Conservation (phyloP, 345 rosid species). For the Clarkia xantiana region DNA sequence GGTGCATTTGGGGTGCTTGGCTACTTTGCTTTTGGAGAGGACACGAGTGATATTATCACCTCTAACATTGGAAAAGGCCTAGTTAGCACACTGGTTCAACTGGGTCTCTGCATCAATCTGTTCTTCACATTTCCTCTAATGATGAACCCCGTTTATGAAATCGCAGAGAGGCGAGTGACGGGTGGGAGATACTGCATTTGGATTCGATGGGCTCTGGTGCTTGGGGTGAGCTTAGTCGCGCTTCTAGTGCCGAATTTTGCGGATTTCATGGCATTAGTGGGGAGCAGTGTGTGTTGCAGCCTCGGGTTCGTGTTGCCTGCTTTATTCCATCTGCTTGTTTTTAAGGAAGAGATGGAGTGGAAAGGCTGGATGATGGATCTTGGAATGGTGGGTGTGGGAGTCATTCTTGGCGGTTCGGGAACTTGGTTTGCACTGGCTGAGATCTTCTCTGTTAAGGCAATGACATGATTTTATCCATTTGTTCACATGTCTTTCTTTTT, state of each 20-base stretch:
- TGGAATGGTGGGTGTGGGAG: conserved; percentile 39
- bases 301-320: conserved; percentile 75
- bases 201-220: conserved; percentile 65
- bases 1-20: conserved; percentile 58
- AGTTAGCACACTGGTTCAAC: conserved; percentile 46
- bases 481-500: too few species aligned
- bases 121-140: conserved; percentile 86
- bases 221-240: conserved; percentile 47
- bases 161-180: conserved; percentile 55
- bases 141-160: conserved; percentile 91
- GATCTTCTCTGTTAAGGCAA: conserved; percentile 26
- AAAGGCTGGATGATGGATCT: conserved; percentile 36
- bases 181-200: conserved; percentile 56
- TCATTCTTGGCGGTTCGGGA: conserved; percentile 51
- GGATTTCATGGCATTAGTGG: conserved; percentile 76
- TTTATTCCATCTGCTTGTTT: conserved; percentile 63
- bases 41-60: conserved; percentile 67
- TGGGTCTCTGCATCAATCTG: conserved; percentile 72
- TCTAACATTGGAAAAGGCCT: conserved; percentile 51
- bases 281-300: conserved; percentile 75
- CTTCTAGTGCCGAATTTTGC: conserved; percentile 71
- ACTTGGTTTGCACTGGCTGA: conserved; percentile 61
- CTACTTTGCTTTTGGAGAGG: conserved; percentile 64
- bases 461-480: too few species aligned
- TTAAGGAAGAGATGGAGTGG: conserved; percentile 70